Base-by-base conservation (phyloP, 2,329 filamentous ascomycete species). In the Talaromyces verruculosus region DNA sequence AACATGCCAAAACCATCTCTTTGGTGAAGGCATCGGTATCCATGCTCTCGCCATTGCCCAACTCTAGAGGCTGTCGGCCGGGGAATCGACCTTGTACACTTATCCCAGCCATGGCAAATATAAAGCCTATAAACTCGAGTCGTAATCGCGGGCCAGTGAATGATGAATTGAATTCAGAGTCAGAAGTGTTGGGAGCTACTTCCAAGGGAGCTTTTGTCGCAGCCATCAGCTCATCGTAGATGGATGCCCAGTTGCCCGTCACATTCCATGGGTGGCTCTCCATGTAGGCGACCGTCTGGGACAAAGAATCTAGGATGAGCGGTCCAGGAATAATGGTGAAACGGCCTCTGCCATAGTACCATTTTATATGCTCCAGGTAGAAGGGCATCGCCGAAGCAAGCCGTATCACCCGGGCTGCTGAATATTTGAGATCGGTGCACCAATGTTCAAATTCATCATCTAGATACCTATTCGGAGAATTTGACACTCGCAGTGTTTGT, bases 121-220 rank as follows among this genome's bases (percentile, higher is more conserved):
- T 66, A 33, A 70, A 47, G 15, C 70, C 70, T 43, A 72, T 49
- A 60, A 68, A 70, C 39, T 72, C 70, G 65, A 69, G 69, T 60
- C 70, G 62, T 5, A 71, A 45, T 45, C 65, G 66, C 17, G 33
- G 47, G 11, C 61, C 35, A 28, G 30, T 51, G 30, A 37, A 53
- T 11, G 11, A 17, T 33, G 49, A n/a, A 33, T 4, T 33, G 28
- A 53, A 33, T n/a, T 53, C 25, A 53, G 8, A 5, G 11, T 17
- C 49, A 53, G 28, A 10, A 3, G 8, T 19, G 25, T 33, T 11
- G 49, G 17, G 10, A n/a, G 49, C 33, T 53, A 19, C 17, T 2
- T 53, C 49, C 49, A 53, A 33, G 7, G 28, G 49, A 53, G 49
- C 13, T 30, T 53, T 53, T 33, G 28, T 53, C 7, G 28, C 28